phyloP scores from a whole-genome alignment of 805 yeast species.

The Pichia phayaonensis region DNA sequence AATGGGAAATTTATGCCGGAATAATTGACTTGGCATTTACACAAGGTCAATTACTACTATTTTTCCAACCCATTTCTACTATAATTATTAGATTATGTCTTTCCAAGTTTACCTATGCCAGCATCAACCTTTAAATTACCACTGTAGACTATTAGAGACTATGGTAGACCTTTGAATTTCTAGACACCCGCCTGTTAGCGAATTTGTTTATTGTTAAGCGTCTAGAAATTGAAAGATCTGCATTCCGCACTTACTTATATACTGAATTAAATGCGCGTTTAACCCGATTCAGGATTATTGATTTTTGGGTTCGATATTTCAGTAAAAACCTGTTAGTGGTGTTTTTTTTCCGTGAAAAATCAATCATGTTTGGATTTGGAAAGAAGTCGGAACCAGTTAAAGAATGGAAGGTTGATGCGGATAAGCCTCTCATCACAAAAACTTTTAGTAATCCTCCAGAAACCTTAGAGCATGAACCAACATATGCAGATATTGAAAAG shows the following conservation, averaged over 20 bases:
- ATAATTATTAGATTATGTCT: not conserved
- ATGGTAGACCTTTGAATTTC: no score
- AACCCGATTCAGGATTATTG: not conserved
- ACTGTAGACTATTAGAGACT: no score
- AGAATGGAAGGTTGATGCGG: conserved; percentile 23
- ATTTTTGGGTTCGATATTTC: not conserved
- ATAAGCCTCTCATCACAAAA: conserved; percentile 15
- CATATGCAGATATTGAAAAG: conserved; percentile 38
- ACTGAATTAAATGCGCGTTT: not conserved
- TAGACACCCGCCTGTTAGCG: no score
- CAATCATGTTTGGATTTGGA: conserved; percentile 25
- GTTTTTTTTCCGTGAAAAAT: not conserved
- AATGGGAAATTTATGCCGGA: not conserved
- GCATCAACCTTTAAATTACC: no score
- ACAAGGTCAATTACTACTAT: no score
- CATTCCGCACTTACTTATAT: no score
- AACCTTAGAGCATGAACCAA: conserved; percentile 26
- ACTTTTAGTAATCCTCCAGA: conserved; percentile 53
- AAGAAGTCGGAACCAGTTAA: conserved; percentile 15
- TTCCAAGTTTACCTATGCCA: not conserved
- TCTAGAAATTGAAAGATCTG: no score
- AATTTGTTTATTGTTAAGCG: no score
- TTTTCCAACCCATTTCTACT: no score
- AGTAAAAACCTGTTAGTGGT: not conserved
- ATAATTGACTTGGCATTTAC: no score